A percentile compares a stretch with the other conserved stretches of the same genome.
phyloP scores from a whole-genome alignment of 2,329 filamentous ascomycete species.

The Hypoxylon sp. region DNA sequence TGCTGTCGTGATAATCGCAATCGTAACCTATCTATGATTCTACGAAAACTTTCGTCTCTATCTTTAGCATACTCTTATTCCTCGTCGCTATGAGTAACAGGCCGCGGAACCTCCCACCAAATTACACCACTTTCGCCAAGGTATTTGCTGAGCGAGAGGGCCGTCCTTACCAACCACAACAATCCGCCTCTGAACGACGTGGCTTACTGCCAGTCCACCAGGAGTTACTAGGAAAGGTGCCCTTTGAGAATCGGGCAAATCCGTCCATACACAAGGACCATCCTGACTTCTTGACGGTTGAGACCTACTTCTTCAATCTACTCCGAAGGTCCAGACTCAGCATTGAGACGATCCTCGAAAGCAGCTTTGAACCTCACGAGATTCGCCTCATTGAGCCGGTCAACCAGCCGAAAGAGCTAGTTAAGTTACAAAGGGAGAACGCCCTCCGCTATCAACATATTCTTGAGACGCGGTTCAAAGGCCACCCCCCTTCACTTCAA shows the following conservation, averaged over 20 bases:
- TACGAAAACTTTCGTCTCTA: too few relatives aligned
- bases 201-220: too few relatives aligned
- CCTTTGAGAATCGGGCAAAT: conserved; percentile 36
- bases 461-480: conserved; percentile 46
- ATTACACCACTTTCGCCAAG: too few relatives aligned
- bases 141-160: too few relatives aligned
- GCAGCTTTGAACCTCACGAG: conserved; percentile 49
- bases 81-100: conserved; percentile 28
- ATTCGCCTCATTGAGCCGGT: conserved; percentile 45
- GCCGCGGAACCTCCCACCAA: too few relatives aligned
- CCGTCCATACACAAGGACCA: conserved; percentile 31
- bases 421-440: conserved; percentile 46
- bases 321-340: conserved; percentile 38
- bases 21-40: too few relatives aligned
- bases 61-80: conserved; percentile 31
- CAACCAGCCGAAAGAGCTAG: conserved; percentile 41
- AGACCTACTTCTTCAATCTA: conserved; percentile 43
- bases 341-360: conserved; percentile 46
- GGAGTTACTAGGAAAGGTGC: conserved; percentile 33
- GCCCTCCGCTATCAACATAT: conserved; percentile 44
- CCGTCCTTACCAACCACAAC: too few relatives aligned
- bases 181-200: too few relatives aligned
- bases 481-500: conserved; percentile 42
- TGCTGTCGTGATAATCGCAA: conserved; percentile 15
- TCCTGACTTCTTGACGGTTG: conserved; percentile 35